These are phyloP conservation scores for Yamadazyma oceani DNA, from an alignment of 1,139 yeast genomes.

Conservation along the genomic window DNA sequence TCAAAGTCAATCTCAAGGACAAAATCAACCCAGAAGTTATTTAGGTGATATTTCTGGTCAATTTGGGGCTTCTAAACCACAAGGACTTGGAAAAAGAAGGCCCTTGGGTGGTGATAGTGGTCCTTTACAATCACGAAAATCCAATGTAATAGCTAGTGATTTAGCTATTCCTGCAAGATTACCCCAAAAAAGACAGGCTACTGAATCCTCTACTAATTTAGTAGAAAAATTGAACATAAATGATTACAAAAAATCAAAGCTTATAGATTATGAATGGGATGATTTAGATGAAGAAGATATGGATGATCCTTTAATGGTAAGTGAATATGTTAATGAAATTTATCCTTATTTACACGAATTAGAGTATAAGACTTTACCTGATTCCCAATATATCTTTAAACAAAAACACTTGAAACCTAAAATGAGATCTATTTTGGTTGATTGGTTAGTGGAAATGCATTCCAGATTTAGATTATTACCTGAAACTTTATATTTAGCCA, in stretches of 20 bases:
- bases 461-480: constrained; percentile 82
- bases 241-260: constrained; percentile 33
- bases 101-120: constrained; percentile 39
- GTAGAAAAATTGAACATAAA: constrained; percentile 41
- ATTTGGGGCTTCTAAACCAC: constrained; percentile 22
- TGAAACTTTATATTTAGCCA: constrained; percentile 85
- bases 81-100: constrained; percentile 13
- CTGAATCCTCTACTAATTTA: constrained; percentile 52
- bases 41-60: constrained; percentile 47
- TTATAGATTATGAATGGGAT: constrained; percentile 70
- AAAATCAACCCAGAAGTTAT: constrained; percentile 23
- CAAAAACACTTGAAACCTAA: constrained; percentile 80
- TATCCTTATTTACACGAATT: constrained; percentile 75
- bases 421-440: constrained; percentile 87
- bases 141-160: constrained; percentile 12
- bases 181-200: constrained; percentile 58
- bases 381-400: constrained; percentile 67
- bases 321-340: constrained; percentile 88
- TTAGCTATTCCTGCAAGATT: constrained; percentile 39
- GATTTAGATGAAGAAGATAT: constrained; percentile 88
- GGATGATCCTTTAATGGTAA: constrained; percentile 93
- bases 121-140: constrained; percentile 23
- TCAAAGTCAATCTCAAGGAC: constrained; percentile 5
- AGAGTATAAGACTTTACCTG: constrained; percentile 77
- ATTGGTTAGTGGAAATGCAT: constrained; percentile 95